Evolutionary conservation across 2,329 filamentous ascomycete genomes (phyloP), one percentile per base, ranked within the genome.

Genomic region (Myriosclerotinia scirpicola): DNA sequence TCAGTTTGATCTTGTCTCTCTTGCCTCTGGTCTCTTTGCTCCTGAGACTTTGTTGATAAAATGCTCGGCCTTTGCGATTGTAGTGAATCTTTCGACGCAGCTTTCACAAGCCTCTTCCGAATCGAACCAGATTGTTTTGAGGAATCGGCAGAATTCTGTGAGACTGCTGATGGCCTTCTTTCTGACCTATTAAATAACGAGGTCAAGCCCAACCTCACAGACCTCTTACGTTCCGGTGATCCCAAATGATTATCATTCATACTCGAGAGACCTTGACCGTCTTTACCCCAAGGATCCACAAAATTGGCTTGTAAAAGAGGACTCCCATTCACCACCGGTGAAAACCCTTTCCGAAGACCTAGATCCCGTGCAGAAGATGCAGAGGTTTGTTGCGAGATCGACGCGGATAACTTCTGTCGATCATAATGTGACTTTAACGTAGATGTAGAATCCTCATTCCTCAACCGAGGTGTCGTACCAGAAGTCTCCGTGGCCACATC

Each of bases 351-450:
- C 40, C 77, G 70, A 62, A 79, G 69, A 40, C 76, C 74, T 67
- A 78, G 71, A 68, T 80, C 78, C 48, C 78, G 73, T 54, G 76
- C 74, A 9, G 78, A 79, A 30, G 78, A 79, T n/a, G 76, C 77
- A n/a, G 79, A 79, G 4, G 78, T 80, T 68, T 81, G 79, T 68
- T 81, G 79, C 53, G 79, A 79, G 44, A 79, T 75, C 11, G 75
- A 71, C 17, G 78, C 73, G 22, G 78, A 76, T 5, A 77, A 77
- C 64, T 78, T 79, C 60, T 79, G 77, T 26, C 79, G 76, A 69
- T 79, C 80, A 68, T 82, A 83, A 67, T 80, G 79, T 54, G 81
- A 82, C 68, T 77, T 79, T 14, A 82, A 71, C 4, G 81, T 80
- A 1, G 81, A 80, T 12, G 79, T 78, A 12, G 81, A 83, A 38